Percentiles rank a stretch among this genome's conserved stretches.
Evolutionary conservation across 1,139 yeast genomes (phyloP).

Genomic region (Suhomyces taliae): DNA sequence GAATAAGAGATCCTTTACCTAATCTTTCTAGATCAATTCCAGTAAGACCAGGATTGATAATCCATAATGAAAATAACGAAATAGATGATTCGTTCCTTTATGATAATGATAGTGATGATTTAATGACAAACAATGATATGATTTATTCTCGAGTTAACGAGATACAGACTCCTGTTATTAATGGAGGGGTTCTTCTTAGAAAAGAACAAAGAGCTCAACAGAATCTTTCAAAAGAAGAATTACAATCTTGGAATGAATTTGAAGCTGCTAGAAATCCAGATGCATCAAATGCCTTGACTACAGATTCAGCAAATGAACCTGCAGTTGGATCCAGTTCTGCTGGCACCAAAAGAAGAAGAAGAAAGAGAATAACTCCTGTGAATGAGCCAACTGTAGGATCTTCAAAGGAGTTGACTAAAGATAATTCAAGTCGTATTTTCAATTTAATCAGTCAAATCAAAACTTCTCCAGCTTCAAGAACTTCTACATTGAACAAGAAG

Average conservation of each 20-base stretch:
- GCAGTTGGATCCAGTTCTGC: background rate
- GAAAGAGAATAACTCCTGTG: conserved; percentile 24
- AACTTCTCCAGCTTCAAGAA: conserved; percentile 9
- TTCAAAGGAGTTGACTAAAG: conserved; percentile 1
- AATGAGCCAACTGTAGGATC: conserved; percentile 1
- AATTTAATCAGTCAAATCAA: conserved; percentile 29
- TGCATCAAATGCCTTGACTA: background rate
- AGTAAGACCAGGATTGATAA: conserved; percentile 22
- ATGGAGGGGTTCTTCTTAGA: conserved; percentile 44
- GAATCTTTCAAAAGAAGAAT: conserved; percentile 37
- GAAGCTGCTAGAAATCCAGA: conserved; percentile 28
- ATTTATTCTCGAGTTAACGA: background rate
- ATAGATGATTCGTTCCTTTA: conserved; percentile 38
- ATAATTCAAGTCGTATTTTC: conserved; percentile 12
- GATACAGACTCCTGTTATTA: conserved; percentile 24
- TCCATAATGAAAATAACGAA: conserved; percentile 35
- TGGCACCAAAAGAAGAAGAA: conserved; percentile 21
- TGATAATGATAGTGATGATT: conserved; percentile 13
- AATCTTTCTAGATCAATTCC: background rate
- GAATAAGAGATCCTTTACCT: background rate
- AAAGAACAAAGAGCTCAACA: conserved; percentile 35
- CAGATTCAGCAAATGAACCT: background rate
- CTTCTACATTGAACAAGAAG: background rate
- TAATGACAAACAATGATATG: background rate
- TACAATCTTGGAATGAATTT: conserved; percentile 41